phyloP scores from a whole-genome alignment of 2,329 filamentous ascomycete genomes.

The Ophiognomonia clavigignenti-juglandacearum region DNA sequence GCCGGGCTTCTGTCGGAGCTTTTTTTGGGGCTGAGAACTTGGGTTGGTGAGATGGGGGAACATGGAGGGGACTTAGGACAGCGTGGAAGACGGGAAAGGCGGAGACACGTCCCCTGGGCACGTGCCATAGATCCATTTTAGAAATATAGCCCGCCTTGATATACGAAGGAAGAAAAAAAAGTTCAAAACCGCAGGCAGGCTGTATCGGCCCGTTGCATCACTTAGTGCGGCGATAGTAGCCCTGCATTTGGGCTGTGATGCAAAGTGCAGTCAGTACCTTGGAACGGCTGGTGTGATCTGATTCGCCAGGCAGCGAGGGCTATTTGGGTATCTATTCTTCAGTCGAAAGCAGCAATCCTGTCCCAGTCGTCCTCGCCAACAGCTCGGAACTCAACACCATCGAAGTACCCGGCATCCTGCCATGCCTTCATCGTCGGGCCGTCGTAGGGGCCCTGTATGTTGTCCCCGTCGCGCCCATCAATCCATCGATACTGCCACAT shows the following conservation, averaged over 20 bases:
- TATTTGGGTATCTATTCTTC: neutral
- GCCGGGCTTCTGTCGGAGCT: slow-evolving; percentile 1
- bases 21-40: neutral
- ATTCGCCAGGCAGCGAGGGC: too few species aligned
- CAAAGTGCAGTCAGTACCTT: too few species aligned
- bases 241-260: too few species aligned
- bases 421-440: slow-evolving; percentile 81
- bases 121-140: neutral
- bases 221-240: too few species aligned
- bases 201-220: too few species aligned
- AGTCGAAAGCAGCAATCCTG: slow-evolving; percentile 28
- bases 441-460: slow-evolving; percentile 84
- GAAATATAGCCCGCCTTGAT: neutral
- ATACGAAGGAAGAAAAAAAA: neutral
- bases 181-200: too few species aligned
- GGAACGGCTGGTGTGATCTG: too few species aligned
- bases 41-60: slow-evolving; percentile 2
- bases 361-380: slow-evolving; percentile 53
- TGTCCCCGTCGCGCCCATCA: slow-evolving; percentile 75
- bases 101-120: neutral
- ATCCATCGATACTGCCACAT: slow-evolving; percentile 94
- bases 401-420: slow-evolving; percentile 90
- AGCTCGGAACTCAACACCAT: slow-evolving; percentile 75
- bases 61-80: neutral
- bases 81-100: neutral